Percentiles rank a stretch among this genome's conserved stretches.
Evolutionary conservation across 352 stramenopile species (phyloP).

Genomic region (Discostella stelligera): DNA sequence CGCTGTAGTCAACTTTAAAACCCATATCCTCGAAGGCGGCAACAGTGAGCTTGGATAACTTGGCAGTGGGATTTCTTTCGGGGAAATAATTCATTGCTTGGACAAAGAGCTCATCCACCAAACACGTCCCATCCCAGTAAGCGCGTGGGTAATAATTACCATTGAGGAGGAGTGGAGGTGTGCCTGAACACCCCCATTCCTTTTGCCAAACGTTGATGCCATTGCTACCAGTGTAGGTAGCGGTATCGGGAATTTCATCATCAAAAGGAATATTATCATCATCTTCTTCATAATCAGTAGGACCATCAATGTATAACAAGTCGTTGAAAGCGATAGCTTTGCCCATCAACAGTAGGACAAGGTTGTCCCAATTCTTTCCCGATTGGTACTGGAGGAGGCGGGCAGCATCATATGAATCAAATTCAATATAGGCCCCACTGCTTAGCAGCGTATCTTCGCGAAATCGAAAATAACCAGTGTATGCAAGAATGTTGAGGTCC

Average conservation of each 20-base stretch:
- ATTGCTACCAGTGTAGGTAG: neutral
- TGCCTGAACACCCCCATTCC: neutral
- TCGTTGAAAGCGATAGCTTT: slow-evolving; percentile 11
- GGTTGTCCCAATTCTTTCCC: neutral
- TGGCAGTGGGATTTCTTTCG: neutral
- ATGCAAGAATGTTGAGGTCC: neutral
- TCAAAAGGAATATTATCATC: no score
- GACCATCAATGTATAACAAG: neutral
- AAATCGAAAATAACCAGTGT: neutral
- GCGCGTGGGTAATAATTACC: neutral
- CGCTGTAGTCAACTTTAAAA: slow-evolving; percentile 28
- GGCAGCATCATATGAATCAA: neutral
- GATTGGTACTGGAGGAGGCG: neutral
- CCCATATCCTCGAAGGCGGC: slow-evolving; percentile 37
- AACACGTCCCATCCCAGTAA: slow-evolving; percentile 24
- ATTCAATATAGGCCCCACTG: neutral
- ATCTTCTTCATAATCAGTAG: no score
- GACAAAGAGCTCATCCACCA: slow-evolving; percentile 29
- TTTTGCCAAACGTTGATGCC: neutral
- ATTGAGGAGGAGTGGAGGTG: neutral
- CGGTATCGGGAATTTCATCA: neutral
- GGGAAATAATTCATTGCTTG: no score
- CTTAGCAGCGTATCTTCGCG: neutral
- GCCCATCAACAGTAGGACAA: slow-evolving; percentile 2
- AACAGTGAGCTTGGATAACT: slow-evolving; percentile 33